A percentile compares a stretch with the other conserved stretches of the same genome.
phyloP scores from a whole-genome alignment of 2,329 filamentous ascomycete species.

The Ceratocystis huliohia region DNA sequence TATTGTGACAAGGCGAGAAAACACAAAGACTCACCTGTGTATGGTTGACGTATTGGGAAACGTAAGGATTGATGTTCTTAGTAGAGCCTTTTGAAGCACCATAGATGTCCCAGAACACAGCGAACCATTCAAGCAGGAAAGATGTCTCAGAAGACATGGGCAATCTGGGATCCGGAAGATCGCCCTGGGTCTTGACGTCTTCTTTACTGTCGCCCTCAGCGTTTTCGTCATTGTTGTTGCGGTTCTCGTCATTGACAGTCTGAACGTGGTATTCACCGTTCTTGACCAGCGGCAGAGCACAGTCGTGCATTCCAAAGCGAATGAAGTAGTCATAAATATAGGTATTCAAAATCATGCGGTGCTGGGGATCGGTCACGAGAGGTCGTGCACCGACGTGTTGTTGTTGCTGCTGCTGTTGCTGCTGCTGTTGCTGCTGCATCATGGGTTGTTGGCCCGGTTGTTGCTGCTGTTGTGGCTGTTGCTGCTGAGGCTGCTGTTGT shows the following conservation, averaged over 20 bases:
- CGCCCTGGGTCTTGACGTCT: conserved; percentile 60
- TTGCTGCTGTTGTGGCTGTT: conserved; percentile 25
- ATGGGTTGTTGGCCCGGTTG: conserved; percentile 27
- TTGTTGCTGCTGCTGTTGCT: conserved; percentile 7
- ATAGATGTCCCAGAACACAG: conserved; percentile 93
- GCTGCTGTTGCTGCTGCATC: conserved; percentile 11
- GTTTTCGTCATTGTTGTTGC: conserved; percentile 56
- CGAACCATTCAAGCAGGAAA: conserved; percentile 97
- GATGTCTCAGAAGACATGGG: conserved; percentile 53
- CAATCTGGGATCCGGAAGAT: conserved; percentile 63
- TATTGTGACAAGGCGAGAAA: neutral
- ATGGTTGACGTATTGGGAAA: conserved; percentile 66
- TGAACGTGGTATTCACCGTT: conserved; percentile 27
- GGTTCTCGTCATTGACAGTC: conserved; percentile 44
- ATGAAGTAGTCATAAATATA: conserved; percentile 90
- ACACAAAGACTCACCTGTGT: conserved; percentile 52
- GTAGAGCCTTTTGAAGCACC: conserved; percentile 55
- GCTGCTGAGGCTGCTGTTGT: conserved; percentile 14
- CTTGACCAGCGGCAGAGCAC: conserved; percentile 60
- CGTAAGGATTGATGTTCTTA: conserved; percentile 49
- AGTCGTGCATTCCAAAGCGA: conserved; percentile 70
- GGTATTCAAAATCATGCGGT: conserved; percentile 57
- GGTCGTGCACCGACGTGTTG: conserved; percentile 29
- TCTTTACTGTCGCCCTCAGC: conserved; percentile 81
- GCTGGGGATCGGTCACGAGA: conserved; percentile 34